Conservation (phyloP, 805 yeast species). For the Torulaspora quercuum region DNA sequence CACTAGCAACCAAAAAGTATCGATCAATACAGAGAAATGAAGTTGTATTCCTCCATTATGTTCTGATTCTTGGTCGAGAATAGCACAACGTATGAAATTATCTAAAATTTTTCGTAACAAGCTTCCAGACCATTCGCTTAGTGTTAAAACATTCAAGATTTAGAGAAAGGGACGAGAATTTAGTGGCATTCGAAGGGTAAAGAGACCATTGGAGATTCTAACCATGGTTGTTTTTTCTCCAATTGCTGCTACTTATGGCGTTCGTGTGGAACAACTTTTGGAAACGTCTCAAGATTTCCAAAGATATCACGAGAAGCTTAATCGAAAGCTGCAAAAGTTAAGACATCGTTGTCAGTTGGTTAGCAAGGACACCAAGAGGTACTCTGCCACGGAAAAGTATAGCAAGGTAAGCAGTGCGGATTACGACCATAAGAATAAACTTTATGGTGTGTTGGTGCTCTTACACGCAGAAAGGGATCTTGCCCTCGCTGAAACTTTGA, state of each 20-base stretch:
- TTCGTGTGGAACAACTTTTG: conserved; percentile 59
- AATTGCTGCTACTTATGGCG: conserved; percentile 42
- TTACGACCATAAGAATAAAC: conserved; percentile 47
- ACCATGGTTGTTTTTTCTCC: conserved; percentile 32
- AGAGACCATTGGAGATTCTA: not conserved
- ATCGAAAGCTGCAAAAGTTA: conserved; percentile 56
- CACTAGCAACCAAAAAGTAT: no score
- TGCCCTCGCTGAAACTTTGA: conserved; percentile 30
- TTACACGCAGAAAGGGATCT: conserved; percentile 72
- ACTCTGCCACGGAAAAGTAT: conserved; percentile 47
- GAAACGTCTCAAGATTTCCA: conserved; percentile 66
- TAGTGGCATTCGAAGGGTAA: no score
- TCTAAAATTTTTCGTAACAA: not conserved
- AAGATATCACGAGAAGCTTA: conserved; percentile 61
- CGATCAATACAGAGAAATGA: no score
- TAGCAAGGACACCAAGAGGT: conserved; percentile 64
- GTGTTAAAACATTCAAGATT: no score
- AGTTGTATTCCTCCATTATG: no score
- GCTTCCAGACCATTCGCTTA: not conserved
- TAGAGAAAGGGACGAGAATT: no score
- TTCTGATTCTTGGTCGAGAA: no score
- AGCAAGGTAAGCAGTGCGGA: conserved; percentile 47
- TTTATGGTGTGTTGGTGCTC: conserved; percentile 56
- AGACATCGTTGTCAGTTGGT: conserved; percentile 63
- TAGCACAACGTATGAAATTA: not conserved